Base-by-base conservation (phyloP, 495 filamentous ascomycete genomes). In the Aspergillus sclerotioniger region DNA sequence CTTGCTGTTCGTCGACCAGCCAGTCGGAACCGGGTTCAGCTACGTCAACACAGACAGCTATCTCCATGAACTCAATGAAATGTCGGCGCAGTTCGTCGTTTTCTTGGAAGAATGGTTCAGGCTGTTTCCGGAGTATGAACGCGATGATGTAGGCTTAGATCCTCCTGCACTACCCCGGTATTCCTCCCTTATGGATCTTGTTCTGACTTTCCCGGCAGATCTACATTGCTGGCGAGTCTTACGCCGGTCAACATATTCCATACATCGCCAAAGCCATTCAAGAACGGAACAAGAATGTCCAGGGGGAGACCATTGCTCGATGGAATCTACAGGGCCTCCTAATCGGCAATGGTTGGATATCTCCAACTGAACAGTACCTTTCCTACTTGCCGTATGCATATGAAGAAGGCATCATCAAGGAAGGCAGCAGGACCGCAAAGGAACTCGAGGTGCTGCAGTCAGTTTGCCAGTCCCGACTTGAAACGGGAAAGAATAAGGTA, bases 311-410 rank as follows among this genome's bases (percentile, higher is more conserved):
- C 15, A 67, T 61, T 41, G 57, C 57, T 8, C 58, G 65, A 16
- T 98, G 94, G 95, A 89, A 90, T 25, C 71, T 98, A n/a, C 77
- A 82, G 56, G 95, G 95, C 15, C 79, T 98, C 35, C 69, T 98
- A 15, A 98, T 98, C 57, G 94, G 94, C 33, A 98, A 98, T 68
- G 94, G 93, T 19, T 98, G 95, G 95, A 91, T 98, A 60, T 89
- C 92, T 3, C 91, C 92, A 1, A 69, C 73, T 6, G 90, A 96
- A 52, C 94, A 98, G 69, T 98, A 98, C 68, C 84, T 87, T n/a
- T 80, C 93, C 3, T 96, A 96, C 63, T 77, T 96, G 19, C 76
- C 83, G 16, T 96, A 84, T 66, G 86, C 86, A 17, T 92, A 90
- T 73, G 80, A 90, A 55, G 81, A 85, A 62, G 87, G 85, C 4